Percentiles rank a stretch among this genome's conserved stretches.
These are phyloP conservation scores for Henckelia pumila DNA, from an alignment of 257 asterid species.

Conservation along the genomic window DNA sequence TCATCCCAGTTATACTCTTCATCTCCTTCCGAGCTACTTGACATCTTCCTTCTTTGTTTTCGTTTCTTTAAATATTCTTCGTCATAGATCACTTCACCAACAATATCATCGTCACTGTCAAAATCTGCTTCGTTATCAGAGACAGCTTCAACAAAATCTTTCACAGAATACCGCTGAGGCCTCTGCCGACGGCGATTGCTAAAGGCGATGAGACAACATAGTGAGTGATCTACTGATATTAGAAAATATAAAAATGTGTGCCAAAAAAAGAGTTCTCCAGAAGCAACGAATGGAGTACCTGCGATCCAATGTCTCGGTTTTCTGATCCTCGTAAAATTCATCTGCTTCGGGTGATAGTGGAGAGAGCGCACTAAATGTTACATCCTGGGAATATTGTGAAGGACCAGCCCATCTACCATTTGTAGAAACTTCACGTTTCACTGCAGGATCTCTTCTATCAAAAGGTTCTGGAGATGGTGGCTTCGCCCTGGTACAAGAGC, in stretches of 20 bases:
- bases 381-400: slow-evolving; percentile 46
- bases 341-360: slow-evolving; percentile 61
- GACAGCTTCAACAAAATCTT: slow-evolving; percentile 65
- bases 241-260: neutral
- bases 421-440: slow-evolving; percentile 48
- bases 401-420: slow-evolving; percentile 72
- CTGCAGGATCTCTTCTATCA: slow-evolving; percentile 49
- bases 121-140: slow-evolving; percentile 75
- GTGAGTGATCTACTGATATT: slow-evolving; percentile 13
- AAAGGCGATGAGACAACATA: slow-evolving; percentile 18
- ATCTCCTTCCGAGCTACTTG: slow-evolving; percentile 94
- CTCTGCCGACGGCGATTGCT: slow-evolving; percentile 83
- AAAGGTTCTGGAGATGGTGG: slow-evolving; percentile 57
- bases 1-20: slow-evolving; percentile 81
- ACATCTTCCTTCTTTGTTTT: slow-evolving; percentile 53
- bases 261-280: neutral
- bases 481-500: slow-evolving; percentile 50
- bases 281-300: slow-evolving; percentile 43
- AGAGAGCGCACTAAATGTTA: slow-evolving; percentile 44
- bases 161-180: slow-evolving; percentile 73
- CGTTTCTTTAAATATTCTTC: slow-evolving; percentile 74
- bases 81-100: slow-evolving; percentile 92
- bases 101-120: slow-evolving; percentile 89
- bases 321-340: slow-evolving; percentile 49
- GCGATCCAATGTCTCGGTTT: slow-evolving; percentile 55